These are phyloP conservation scores for Rhizophora mangle DNA, from an alignment of 345 rosid species.

Conservation along the genomic window DNA sequence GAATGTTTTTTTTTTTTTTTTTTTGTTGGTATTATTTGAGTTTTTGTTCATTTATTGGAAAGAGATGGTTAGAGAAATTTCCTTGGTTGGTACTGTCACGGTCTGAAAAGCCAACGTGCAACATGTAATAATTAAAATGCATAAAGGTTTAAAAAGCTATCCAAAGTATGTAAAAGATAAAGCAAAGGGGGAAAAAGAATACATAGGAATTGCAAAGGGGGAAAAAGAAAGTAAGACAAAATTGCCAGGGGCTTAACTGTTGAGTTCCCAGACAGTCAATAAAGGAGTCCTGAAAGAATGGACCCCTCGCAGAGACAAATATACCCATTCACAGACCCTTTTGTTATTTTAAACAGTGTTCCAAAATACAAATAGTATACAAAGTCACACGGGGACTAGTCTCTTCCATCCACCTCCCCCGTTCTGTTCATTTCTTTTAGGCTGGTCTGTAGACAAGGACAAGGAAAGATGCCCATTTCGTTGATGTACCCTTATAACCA, in stretches of 20 bases:
- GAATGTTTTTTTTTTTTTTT: slow-evolving; percentile 13
- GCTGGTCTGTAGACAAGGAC: too few species aligned
- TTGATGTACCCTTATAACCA: neutral
- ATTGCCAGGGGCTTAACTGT: slow-evolving; percentile 6
- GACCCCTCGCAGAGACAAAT: slow-evolving; percentile 29
- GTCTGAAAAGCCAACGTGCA: slow-evolving; percentile 50
- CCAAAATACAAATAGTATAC: neutral
- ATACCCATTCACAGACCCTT: slow-evolving; percentile 12
- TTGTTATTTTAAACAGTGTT: neutral
- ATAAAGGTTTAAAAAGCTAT: slow-evolving; percentile 9
- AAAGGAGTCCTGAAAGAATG: slow-evolving; percentile 28
- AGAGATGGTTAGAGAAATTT: slow-evolving; percentile 10
- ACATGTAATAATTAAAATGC: slow-evolving; percentile 22
- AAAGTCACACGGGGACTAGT: neutral
- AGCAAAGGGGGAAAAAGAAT: neutral
- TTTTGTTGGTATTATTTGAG: neutral
- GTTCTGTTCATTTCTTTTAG: neutral
- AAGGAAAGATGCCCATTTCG: too few species aligned
- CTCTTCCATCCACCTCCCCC: too few species aligned
- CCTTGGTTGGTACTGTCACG: slow-evolving; percentile 36
- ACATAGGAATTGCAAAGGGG: neutral
- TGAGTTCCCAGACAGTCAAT: slow-evolving; percentile 31
- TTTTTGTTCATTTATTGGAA: neutral
- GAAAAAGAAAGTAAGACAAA: slow-evolving; percentile 37
- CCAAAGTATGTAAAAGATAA: slow-evolving; percentile 5